Evolutionary conservation across 1,139 yeast species (phyloP).

Genomic region (Yamadazyma mexicana): DNA sequence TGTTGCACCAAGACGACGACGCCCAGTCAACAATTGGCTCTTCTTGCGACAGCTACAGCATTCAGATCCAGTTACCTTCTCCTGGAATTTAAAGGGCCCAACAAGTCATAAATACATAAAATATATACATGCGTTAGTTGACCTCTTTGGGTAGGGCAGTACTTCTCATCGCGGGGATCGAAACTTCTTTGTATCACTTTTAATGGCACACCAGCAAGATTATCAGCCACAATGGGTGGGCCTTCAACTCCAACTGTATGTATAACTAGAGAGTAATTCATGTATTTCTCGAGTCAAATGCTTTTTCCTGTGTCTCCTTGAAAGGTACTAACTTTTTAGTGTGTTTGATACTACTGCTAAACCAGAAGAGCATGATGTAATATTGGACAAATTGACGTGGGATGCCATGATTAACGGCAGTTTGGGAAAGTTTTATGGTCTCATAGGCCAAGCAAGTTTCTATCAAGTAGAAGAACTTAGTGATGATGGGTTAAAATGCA

Average conservation of each 20-base stretch:
- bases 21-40: slow-evolving; percentile 15
- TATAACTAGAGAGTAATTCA: too few species aligned
- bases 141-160: too few species aligned
- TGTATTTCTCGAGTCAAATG: too few species aligned
- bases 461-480: slow-evolving; percentile 25
- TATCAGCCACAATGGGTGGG: slow-evolving; percentile 9
- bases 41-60: slow-evolving; percentile 20
- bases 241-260: slow-evolving; percentile 14
- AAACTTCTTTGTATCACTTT: not conserved
- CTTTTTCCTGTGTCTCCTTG: too few species aligned
- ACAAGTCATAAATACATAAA: too few species aligned
- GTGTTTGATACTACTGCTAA: slow-evolving; percentile 9
- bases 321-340: slow-evolving; percentile 12
- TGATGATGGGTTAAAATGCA: slow-evolving; percentile 13
- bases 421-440: slow-evolving; percentile 32
- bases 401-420: slow-evolving; percentile 26
- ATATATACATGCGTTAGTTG: not conserved
- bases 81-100: too few species aligned
- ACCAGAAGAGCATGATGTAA: slow-evolving; percentile 5
- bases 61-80: slow-evolving; percentile 22
- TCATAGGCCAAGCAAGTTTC: slow-evolving; percentile 36
- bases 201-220: not conserved
- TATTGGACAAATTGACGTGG: slow-evolving; percentile 28
- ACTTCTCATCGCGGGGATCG: not conserved
- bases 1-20: slow-evolving; percentile 1